phyloP scores from a whole-genome alignment of 129 eudicot genomes.

The Pulicaria dysenterica region DNA sequence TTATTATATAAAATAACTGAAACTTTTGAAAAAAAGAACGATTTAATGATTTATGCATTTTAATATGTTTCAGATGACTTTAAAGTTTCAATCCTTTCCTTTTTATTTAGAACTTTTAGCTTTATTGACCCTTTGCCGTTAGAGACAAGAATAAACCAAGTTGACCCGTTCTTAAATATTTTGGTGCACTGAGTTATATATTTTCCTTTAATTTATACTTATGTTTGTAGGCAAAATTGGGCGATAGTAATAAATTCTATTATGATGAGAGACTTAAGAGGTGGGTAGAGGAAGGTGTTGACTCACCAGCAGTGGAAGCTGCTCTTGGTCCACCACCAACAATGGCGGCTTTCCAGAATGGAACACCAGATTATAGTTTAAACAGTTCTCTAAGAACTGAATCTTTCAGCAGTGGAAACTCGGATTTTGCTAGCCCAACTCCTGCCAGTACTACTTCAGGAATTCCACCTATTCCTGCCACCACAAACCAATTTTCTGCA shows the following conservation, averaged over 20 bases:
- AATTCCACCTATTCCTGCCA: constrained; percentile 82
- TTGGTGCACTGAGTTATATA: background rate
- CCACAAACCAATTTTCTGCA: constrained; percentile 84
- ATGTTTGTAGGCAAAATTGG: constrained; percentile 79
- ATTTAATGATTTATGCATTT: background rate
- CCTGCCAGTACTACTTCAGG: constrained; percentile 58
- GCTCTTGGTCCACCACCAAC: constrained; percentile 91
- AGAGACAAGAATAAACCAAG: background rate
- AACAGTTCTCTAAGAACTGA: constrained; percentile 57
- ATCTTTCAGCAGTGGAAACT: constrained; percentile 49
- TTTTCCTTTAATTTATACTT: background rate
- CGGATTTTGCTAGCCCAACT: constrained; percentile 56
- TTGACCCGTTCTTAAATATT: background rate
- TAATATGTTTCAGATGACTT: background rate
- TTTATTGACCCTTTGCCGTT: background rate
- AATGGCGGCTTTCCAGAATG: constrained; percentile 59
- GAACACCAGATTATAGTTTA: constrained; percentile 66
- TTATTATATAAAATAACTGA: background rate
- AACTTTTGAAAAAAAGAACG: background rate
- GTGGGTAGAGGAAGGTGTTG: constrained; percentile 99
- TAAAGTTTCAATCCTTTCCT: background rate
- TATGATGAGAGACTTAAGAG: constrained; percentile 85
- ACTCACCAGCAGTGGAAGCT: constrained; percentile 77
- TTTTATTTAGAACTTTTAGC: background rate
- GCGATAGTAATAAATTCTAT: constrained; percentile 83